Conservation (phyloP, 345 rosid genomes). For the Citrus hindsii region DNA sequence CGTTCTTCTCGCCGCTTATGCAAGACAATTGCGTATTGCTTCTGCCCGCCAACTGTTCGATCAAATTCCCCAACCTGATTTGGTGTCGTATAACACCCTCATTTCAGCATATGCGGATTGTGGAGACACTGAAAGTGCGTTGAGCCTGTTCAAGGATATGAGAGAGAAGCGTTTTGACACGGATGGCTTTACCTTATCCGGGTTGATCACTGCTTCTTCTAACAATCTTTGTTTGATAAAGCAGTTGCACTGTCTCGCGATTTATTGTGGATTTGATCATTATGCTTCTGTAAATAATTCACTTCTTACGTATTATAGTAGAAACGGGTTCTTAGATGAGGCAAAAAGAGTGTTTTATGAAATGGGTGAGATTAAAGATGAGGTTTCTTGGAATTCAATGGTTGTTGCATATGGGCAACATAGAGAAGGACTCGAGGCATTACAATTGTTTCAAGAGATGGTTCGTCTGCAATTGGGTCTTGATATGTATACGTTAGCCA, state of each 20-base stretch:
- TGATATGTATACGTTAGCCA: constrained; percentile 81
- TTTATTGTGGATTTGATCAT: constrained; percentile 56
- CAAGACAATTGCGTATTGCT: constrained; percentile 38
- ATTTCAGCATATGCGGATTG: constrained; percentile 69
- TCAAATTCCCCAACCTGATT: constrained; percentile 74
- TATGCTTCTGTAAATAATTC: constrained; percentile 77
- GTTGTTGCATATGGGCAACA: constrained; percentile 89
- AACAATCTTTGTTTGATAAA: constrained; percentile 38
- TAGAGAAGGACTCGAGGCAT: constrained; percentile 57
- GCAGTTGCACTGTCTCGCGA: constrained; percentile 65
- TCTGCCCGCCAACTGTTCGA: constrained; percentile 70
- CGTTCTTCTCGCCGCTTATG: constrained; percentile 46
- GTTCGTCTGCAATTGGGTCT: constrained; percentile 43
- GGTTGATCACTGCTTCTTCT: constrained; percentile 57
- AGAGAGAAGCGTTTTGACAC: constrained; percentile 42
- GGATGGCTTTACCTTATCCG: constrained; percentile 84
- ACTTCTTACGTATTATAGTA: constrained; percentile 60
- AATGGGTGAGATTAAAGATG: constrained; percentile 60
- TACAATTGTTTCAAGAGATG: constrained; percentile 69
- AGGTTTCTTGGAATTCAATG: constrained; percentile 95
- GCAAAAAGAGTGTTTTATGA: constrained; percentile 56
- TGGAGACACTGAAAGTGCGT: constrained; percentile 38
- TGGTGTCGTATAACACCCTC: constrained; percentile 76
- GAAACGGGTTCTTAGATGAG: constrained; percentile 57
- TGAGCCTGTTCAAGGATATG: constrained; percentile 56